Evolutionary conservation across 371 early-diverging fungal genomes (phyloP), one percentile per base, ranked within the genome.

Genomic region (Rhizopus stolonifer): DNA sequence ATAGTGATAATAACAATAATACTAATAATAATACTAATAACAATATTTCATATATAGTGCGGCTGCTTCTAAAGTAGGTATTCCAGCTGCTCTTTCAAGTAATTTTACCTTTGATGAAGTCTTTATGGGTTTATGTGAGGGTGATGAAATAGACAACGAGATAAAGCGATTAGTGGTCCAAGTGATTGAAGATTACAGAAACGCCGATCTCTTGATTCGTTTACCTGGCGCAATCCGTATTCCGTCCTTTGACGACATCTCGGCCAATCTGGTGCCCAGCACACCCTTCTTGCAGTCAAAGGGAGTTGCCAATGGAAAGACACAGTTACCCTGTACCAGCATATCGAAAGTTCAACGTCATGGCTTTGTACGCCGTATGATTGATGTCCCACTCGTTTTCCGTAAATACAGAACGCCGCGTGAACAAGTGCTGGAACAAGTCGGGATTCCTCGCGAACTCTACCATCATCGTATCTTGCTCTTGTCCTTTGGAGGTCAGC

Each of bases 81-180:
- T 90, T 18, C 88, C 87, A 1, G 78, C 86, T 8, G 75, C 81
- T 22, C 67, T 87, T 34, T 80, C 87, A n/a, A 84, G 87, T 25
- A 90, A 90, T 52, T 90, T 90, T 49, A 84, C 89, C 1, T 90
- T 88, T 63, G 90, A 90, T 34, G 84, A 85, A 55, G 86, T 90
- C 0, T 87, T 85, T 51, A 71, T 69, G 0, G 82, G 79, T 22
- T 58, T 82, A n/a, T 68, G 81, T 17, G 82, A 81, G 46, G 80
- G 81, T 3, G 85, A 85, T 46, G 64, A 56, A 1, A 45, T 78
- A 24, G 77, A 81, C 54, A 56, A 77, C 36, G 78, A 82, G 39
- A 83, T 81, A 21, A 58, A 65, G 10, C 47, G 64, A 3, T 61
- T 81, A 65, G 77, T 82, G 31, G 52, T 71, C 7, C 62, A 69